Evolutionary conservation across 441 rosid species (phyloP).

Genomic region (Euphorbia celastroides): DNA sequence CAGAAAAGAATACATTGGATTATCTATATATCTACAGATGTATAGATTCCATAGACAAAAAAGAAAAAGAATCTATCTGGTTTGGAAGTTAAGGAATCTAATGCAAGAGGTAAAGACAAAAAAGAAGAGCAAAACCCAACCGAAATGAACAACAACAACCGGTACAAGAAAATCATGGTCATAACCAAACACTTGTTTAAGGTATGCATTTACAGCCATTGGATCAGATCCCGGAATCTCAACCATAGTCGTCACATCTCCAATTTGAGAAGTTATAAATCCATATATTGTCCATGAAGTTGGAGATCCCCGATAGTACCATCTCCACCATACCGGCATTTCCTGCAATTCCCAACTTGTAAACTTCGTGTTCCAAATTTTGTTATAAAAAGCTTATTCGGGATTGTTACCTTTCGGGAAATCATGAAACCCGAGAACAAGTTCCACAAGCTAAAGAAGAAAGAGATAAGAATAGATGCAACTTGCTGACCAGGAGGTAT

Average conservation of each 20-base stretch:
- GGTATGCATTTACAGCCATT: conserved; percentile 27
- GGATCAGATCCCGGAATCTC: conserved; percentile 13
- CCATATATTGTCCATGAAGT: conserved; percentile 69
- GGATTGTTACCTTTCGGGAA: conserved; percentile 51
- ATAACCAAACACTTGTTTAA: conserved; percentile 34
- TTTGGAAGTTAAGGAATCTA: conserved; percentile 60
- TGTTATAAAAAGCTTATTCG: conserved; percentile 28
- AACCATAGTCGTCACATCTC: conserved; percentile 22
- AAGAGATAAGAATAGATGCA: conserved; percentile 49
- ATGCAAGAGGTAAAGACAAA: conserved; percentile 55
- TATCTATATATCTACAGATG: too few species aligned
- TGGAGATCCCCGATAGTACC: conserved; percentile 53
- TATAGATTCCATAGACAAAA: too few species aligned
- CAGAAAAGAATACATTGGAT: too few species aligned
- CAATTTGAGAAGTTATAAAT: conserved; percentile 48
- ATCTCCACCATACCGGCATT: too few species aligned
- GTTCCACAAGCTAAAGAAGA: conserved; percentile 66
- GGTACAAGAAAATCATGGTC: conserved; percentile 39
- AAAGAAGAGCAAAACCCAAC: conserved; percentile 45
- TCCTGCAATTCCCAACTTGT: too few species aligned
- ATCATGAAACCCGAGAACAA: too few species aligned
- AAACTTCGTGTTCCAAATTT: too few species aligned
- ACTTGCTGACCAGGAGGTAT: conserved; percentile 55
- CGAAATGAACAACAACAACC: conserved; percentile 43
- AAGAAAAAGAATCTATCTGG: too few species aligned